Percentiles rank a stretch among this genome's conserved stretches.
Evolutionary conservation across 805 yeast genomes (phyloP).

Genomic region (Wickerhamiella slavikovae): DNA sequence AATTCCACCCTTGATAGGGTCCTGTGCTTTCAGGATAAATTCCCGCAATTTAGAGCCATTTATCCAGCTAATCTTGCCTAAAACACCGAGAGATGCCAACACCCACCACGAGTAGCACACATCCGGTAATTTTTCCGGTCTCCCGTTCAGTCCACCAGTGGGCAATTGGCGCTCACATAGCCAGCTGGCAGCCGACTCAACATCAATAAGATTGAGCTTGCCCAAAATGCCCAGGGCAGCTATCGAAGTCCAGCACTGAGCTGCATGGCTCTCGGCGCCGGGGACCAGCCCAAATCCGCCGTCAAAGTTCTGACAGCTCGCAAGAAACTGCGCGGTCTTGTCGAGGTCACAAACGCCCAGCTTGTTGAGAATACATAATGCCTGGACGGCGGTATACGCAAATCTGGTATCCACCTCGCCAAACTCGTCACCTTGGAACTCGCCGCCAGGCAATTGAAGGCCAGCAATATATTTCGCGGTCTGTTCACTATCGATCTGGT

Average conservation of each 20-base stretch:
- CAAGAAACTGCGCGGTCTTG: constrained; percentile 44
- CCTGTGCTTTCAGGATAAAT: constrained; percentile 66
- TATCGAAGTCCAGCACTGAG: constrained; percentile 55
- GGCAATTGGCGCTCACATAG: constrained; percentile 72
- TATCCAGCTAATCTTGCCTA: constrained; percentile 59
- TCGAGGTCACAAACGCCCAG: constrained; percentile 31
- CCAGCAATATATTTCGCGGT: constrained; percentile 18
- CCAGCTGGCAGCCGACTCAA: constrained; percentile 46
- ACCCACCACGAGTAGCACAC: constrained; percentile 99
- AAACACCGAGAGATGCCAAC: constrained; percentile 46
- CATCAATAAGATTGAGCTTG: constrained; percentile 28
- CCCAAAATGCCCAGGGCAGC: constrained; percentile 58
- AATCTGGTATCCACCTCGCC: constrained; percentile 91
- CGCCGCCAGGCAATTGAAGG: constrained; percentile 40
- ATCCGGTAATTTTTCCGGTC: constrained; percentile 90
- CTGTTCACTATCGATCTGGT: constrained; percentile 18
- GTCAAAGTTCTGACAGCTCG: constrained; percentile 68
- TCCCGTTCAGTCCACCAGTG: constrained; percentile 84
- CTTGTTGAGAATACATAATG: constrained; percentile 46
- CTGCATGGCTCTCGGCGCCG: constrained; percentile 90
- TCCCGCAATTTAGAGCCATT: constrained; percentile 35
- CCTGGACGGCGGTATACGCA: constrained; percentile 60
- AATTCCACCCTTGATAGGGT: constrained; percentile 62
- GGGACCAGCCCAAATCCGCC: constrained; percentile 92
- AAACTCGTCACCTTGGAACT: constrained; percentile 73